Percentiles rank a stretch among this genome's conserved stretches.
Evolutionary conservation across 495 filamentous ascomycete species (phyloP).

Genomic region (Penicillium riverlandense): DNA sequence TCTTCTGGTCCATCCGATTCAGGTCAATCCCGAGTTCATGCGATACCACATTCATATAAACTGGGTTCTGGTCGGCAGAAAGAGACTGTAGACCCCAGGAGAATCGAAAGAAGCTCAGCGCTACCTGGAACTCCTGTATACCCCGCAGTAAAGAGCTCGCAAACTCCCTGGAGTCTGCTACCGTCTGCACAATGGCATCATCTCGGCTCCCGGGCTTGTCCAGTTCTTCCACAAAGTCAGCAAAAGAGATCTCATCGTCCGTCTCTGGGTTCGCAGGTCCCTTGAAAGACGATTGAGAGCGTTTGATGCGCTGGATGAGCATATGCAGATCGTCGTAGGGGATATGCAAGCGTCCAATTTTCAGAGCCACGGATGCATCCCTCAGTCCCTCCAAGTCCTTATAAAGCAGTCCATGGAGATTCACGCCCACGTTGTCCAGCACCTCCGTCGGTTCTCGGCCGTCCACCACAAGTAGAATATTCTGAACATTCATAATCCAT

Average conservation of each 20-base stretch:
- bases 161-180: constrained; percentile 91
- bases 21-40: constrained; percentile 94
- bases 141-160: constrained; percentile 83
- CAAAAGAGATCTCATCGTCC: constrained; percentile 55
- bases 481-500: constrained; percentile 83
- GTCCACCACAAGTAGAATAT: constrained; percentile 79
- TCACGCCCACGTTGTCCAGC: constrained; percentile 79
- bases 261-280: constrained; percentile 31
- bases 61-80: constrained; percentile 55
- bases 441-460: constrained; percentile 83
- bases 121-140: constrained; percentile 93
- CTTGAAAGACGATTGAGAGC: constrained; percentile 22
- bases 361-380: constrained; percentile 83
- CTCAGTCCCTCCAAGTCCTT: constrained; percentile 79
- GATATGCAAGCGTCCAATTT: constrained; percentile 81
- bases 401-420: constrained; percentile 89
- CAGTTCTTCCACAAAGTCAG: constrained; percentile 72
- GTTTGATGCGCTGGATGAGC: constrained; percentile 48
- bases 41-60: constrained; percentile 82
- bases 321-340: constrained; percentile 77
- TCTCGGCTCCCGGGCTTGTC: constrained; percentile 66
- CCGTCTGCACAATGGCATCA: constrained; percentile 70
- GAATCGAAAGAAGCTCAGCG: constrained; percentile 84
- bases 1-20: constrained; percentile 86
- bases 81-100: constrained; percentile 66